Evolutionary conservation across 1,139 yeast species (phyloP), one percentile per base, ranked within the genome.

Genomic region (Yamadazyma triangularis): DNA sequence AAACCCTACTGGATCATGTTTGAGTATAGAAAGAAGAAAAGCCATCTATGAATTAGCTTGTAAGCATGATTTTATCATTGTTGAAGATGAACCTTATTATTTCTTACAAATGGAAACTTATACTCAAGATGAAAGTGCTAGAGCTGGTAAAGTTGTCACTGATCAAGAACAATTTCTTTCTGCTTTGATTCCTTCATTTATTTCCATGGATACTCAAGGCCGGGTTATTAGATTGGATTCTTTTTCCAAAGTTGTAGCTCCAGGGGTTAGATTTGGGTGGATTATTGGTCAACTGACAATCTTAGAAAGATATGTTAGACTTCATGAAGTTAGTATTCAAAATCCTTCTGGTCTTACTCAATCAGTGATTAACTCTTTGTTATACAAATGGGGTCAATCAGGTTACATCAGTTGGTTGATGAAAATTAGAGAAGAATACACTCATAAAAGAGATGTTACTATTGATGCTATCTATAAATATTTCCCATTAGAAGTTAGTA

Each of bases 51-150:
- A 73, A 36, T 54, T 87, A 43, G 86, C 91, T 16, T 78, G 77
- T 48, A 77, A 84, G 60, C 79, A 86, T 56, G 95, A 88, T 59
- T 68, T 88, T 49, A 50, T 88, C 32, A 77, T 88, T 44, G 61
- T 87, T 31, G 96, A 88, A 63, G 96, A 88, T 56, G 96, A 88
- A 60, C 96, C 96, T 24, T 88, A 88, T 73, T 88, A 84, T 69
- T 88, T 85, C 68, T 68, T 88, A 53, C 96, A 87, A 63, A 85
- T 86, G 95, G 86, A 79, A 36, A 49, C 70, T 27, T 83, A 79
- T 60, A 71, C 65, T 34, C 51, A 41, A 16, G 69, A 66, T 40
- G 45, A 46, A 29, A 44, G 48, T 26, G 56, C 56, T 8, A 51
- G 69, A 47, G 47, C 48, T 35, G 47, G 56, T 40, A 48, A 55